phyloP scores from a whole-genome alignment of 2,329 filamentous ascomycete genomes.

The Phyllosticta citribraziliensis region DNA sequence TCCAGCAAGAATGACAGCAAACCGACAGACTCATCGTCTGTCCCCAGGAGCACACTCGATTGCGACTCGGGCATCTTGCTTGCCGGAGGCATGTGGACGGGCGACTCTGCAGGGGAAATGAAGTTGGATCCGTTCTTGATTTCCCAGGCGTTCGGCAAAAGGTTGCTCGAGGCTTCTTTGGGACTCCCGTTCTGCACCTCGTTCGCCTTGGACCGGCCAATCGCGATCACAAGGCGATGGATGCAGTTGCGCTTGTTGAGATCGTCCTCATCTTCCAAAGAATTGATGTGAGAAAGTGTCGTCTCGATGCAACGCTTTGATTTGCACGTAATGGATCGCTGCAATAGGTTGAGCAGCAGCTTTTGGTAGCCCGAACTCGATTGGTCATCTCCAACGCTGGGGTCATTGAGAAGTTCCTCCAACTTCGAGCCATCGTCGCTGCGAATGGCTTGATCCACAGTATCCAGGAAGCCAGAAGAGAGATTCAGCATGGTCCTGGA shows the following conservation, averaged over 20 bases:
- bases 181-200: slow-evolving; percentile 31
- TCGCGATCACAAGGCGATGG: slow-evolving; percentile 84
- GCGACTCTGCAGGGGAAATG: slow-evolving; percentile 67
- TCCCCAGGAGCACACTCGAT: slow-evolving; percentile 47
- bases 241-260: slow-evolving; percentile 92
- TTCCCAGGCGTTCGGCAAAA: background rate
- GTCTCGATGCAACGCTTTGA: slow-evolving; percentile 61
- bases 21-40: slow-evolving; percentile 67
- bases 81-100: slow-evolving; percentile 50
- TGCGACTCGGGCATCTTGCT: slow-evolving; percentile 59
- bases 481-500: slow-evolving; percentile 67
- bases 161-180: slow-evolving; percentile 40
- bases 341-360: slow-evolving; percentile 68
- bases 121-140: slow-evolving; percentile 41
- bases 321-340: slow-evolving; percentile 63
- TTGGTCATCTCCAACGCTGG: slow-evolving; percentile 41
- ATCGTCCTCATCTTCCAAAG: slow-evolving; percentile 77
- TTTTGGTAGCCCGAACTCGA: slow-evolving; percentile 47
- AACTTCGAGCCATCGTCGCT: slow-evolving; percentile 54
- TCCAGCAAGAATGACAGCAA: slow-evolving; percentile 57
- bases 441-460: slow-evolving; percentile 61
- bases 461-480: slow-evolving; percentile 57
- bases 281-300: slow-evolving; percentile 58
- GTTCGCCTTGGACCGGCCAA: slow-evolving; percentile 62
- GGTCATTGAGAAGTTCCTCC: slow-evolving; percentile 46